These are phyloP conservation scores for Boletus rufocinnamomeus DNA, from an alignment of 768 basidiomycete genomes.

Conservation along the genomic window DNA sequence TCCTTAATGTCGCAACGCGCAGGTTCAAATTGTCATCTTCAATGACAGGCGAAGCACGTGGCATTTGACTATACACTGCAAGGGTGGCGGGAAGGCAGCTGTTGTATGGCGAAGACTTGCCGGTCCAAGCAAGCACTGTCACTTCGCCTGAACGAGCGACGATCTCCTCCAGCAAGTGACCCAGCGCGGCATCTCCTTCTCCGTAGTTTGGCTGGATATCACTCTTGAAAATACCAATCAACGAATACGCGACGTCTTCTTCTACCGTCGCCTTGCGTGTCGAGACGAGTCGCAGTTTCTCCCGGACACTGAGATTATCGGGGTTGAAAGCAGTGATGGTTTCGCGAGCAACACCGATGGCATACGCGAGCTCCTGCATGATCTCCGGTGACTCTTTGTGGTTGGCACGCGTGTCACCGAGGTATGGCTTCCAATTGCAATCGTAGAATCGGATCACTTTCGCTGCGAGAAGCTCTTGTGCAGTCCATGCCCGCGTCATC, in stretches of 20 bases:
- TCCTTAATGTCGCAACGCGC: background rate
- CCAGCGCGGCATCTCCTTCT: constrained; percentile 3
- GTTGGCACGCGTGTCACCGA: background rate
- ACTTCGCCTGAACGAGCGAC: constrained; percentile 3
- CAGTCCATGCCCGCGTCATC: constrained; percentile 21
- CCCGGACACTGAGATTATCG: constrained; percentile 4
- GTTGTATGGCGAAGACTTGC: constrained; percentile 6
- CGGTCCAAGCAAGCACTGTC: constrained; percentile 9
- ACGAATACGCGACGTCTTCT: constrained; percentile 11
- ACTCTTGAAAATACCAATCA: background rate
- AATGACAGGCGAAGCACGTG: background rate
- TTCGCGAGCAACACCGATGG: constrained; percentile 3
- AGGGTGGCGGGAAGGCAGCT: constrained; percentile 12
- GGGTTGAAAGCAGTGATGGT: constrained; percentile 7
- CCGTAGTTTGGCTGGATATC: constrained; percentile 12
- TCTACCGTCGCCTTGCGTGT: background rate
- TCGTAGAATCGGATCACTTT: constrained; percentile 15
- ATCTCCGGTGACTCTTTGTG: background rate
- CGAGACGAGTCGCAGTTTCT: constrained; percentile 12
- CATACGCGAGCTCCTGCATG: background rate
- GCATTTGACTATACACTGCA: background rate
- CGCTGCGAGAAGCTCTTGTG: constrained; percentile 18
- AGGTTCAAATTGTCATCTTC: background rate
- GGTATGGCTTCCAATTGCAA: constrained; percentile 13
- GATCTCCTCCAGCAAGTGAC: constrained; percentile 12